Conservation (phyloP, 169 alveolate genomes). For the Eimeria zaria region DNA sequence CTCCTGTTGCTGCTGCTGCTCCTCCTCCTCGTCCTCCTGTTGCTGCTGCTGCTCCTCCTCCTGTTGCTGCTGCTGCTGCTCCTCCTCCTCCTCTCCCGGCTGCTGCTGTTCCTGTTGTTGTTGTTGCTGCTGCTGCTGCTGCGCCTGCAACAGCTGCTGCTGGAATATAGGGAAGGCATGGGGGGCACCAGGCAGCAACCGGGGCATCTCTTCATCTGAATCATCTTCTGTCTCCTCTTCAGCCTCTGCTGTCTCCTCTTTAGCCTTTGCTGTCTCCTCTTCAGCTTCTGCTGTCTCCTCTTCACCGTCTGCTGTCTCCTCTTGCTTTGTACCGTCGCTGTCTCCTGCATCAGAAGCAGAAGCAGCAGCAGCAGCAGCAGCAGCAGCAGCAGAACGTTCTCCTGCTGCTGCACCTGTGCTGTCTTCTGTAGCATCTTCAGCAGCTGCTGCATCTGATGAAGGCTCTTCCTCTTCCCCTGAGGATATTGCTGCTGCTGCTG, state of each 20-base stretch:
- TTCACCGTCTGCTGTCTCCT: not conserved
- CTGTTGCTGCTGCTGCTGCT: not conserved
- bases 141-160: not conserved
- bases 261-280: not conserved
- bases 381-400: not conserved
- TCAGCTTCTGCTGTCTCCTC: not conserved
- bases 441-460: not conserved
- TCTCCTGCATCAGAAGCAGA: not conserved
- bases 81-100: not conserved
- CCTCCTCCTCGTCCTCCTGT: not conserved
- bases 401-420: not conserved
- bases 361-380: not conserved
- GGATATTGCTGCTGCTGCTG: not conserved
- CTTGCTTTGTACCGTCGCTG: not conserved
- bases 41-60: not conserved
- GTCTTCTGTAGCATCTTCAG: not conserved
- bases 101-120: not conserved
- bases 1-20: not conserved
- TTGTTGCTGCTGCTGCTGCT: slow-evolving; percentile 11
- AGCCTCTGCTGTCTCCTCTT: not conserved
- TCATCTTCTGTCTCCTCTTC: slow-evolving; percentile 5
- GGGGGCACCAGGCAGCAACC: slow-evolving; percentile 44
- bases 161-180: slow-evolving; percentile 50
- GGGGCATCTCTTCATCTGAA: not conserved
- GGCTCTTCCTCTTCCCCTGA: not conserved